Evolutionary conservation across 768 basidiomycete genomes (phyloP), one percentile per base, ranked within the genome.

Genomic region (Hydnum rufescens): DNA sequence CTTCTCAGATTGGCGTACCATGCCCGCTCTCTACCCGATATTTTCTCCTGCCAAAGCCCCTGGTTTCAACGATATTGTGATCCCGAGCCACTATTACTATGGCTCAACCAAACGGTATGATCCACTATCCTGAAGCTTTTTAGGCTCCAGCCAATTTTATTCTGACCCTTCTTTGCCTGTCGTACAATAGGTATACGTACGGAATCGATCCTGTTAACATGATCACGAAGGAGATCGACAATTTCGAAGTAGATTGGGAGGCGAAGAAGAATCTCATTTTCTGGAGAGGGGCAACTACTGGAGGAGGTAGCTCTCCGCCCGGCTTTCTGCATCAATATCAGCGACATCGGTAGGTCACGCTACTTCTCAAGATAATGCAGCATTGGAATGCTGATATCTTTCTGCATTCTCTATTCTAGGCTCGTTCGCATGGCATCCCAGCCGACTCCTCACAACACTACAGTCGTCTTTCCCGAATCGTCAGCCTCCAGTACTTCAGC

Each of bases 21-120:
- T 96, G 54, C 76, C 83, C 6, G 76, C 76, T 1, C 70, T 93
- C n/a, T 92, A 86, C 64, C 95, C 95, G 4, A 76, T 99, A 28
- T 84, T 99, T 66, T 90, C 88, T 2, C 90, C 93, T 2, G 85
- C 89, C 0, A 88, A 83, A 60, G 79, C 82, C 0, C 69, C 70
- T 36, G 89, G 95, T 0, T 96, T 82, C 62, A 67, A 77, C 57
- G 95, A 97, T 61, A 85, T 99, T 58, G 72, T 84, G 53, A 89
- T 97, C 56, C 93, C 95, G 0, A 90, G 86, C 55, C 90, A 97
- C 64, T 97, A 99, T 63, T 97, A 99, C 64, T 87, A 86, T 60
- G 81, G 80, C 6, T 78, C 78, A 52, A 86, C 81, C 16, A 68
- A 73, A 46, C 66, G 77, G 51, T 92, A 93, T 59, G 90, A 79